phyloP scores from a whole-genome alignment of 306 rosid species.

The Sechiopsis laciniata region DNA sequence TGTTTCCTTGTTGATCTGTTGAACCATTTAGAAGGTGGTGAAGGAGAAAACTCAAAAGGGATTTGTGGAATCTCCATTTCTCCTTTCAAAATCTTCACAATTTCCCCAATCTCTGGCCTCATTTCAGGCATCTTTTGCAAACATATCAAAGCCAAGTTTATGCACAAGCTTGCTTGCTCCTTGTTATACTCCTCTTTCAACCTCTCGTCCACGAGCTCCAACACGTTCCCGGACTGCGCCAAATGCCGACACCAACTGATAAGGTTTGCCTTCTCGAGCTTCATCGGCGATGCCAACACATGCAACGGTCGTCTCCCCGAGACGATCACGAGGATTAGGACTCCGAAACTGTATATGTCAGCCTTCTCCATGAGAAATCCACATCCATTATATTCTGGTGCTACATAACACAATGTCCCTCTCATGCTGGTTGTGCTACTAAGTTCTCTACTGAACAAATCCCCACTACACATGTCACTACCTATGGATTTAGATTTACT shows the following conservation, averaged over 20 bases:
- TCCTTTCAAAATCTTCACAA: slow-evolving; percentile 73
- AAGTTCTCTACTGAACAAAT: slow-evolving; percentile 83
- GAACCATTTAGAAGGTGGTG: slow-evolving; percentile 73
- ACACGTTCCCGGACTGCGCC: slow-evolving; percentile 67
- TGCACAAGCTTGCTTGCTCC: slow-evolving; percentile 74
- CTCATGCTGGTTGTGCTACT: slow-evolving; percentile 98
- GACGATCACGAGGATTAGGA: slow-evolving; percentile 76
- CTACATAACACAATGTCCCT: slow-evolving; percentile 84
- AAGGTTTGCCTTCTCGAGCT: slow-evolving; percentile 86
- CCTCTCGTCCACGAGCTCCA: slow-evolving; percentile 79
- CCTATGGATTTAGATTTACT: slow-evolving; percentile 40
- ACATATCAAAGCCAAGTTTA: slow-evolving; percentile 76
- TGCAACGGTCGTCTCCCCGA: slow-evolving; percentile 90
- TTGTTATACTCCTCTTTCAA: slow-evolving; percentile 61
- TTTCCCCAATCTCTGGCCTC: slow-evolving; percentile 79
- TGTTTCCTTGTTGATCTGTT: slow-evolving; percentile 67
- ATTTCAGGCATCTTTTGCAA: slow-evolving; percentile 77
- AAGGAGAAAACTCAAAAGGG: slow-evolving; percentile 81
- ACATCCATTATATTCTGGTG: slow-evolving; percentile 87
- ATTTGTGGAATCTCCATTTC: slow-evolving; percentile 77
- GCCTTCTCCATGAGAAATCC: slow-evolving; percentile 84
- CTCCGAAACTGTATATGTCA: slow-evolving; percentile 88
- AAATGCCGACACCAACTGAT: slow-evolving; percentile 91
- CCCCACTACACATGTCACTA: slow-evolving; percentile 40
- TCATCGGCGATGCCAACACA: slow-evolving; percentile 91